Evolutionary conservation across 352 stramenopile species (phyloP).

Genomic region (Globisporangium spiculum): DNA sequence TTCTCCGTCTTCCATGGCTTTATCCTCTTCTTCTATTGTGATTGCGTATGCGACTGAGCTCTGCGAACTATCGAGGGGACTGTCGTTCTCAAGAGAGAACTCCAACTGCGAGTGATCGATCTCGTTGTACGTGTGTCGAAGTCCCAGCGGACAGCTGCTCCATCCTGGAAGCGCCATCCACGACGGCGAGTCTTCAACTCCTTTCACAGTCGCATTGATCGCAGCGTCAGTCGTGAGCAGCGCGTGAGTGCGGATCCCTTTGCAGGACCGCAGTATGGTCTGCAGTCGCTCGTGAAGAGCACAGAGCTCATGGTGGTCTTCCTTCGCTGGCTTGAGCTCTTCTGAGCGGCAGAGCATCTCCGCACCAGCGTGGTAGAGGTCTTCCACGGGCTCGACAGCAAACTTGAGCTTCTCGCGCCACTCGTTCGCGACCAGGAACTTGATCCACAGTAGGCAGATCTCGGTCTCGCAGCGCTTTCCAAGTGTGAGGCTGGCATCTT

Average conservation of each 20-base stretch:
- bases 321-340: conserved; percentile 18
- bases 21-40: conserved; percentile 26
- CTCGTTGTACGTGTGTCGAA: conserved; percentile 32
- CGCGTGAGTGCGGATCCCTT: conserved; percentile 48
- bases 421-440: conserved; percentile 60
- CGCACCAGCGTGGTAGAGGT: conserved; percentile 57
- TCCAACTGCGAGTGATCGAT: conserved; percentile 23
- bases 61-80: conserved; percentile 19
- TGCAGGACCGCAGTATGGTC: conserved; percentile 38
- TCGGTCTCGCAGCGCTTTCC: conserved; percentile 27
- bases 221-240: conserved; percentile 25
- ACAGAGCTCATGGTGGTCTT: not conserved
- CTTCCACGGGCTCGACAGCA: conserved; percentile 49
- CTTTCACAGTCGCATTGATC: conserved; percentile 13
- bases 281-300: conserved; percentile 34
- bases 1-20: conserved; percentile 24
- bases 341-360: conserved; percentile 46
- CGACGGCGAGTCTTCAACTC: conserved; percentile 14
- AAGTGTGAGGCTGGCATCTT: not conserved
- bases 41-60: conserved; percentile 29
- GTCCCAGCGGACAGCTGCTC: conserved; percentile 43
- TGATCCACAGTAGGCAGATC: conserved; percentile 51
- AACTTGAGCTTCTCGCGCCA: conserved; percentile 68
- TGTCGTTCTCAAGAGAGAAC: conserved; percentile 51
- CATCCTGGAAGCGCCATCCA: conserved; percentile 44